Evolutionary conservation across 1,284 basidiomycete genomes (phyloP).

Genomic region (Naganishia sp.): DNA sequence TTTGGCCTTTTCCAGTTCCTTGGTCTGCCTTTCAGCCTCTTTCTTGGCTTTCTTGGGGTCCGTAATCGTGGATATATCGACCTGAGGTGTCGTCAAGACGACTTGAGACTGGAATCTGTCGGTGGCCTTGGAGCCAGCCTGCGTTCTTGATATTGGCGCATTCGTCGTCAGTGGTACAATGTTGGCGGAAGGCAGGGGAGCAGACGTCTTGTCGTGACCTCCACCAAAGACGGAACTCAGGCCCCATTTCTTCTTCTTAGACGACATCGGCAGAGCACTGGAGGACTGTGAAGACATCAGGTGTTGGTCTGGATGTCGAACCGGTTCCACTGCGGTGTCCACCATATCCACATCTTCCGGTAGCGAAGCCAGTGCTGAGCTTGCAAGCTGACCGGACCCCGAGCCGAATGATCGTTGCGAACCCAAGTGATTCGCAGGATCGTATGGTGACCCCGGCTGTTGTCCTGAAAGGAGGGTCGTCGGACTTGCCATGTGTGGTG

Average conservation of each 20-base stretch:
- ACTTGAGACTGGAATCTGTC: constrained; percentile 62
- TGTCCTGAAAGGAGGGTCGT: constrained; percentile 32
- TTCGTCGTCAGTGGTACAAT: constrained; percentile 66
- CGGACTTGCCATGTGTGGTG: constrained; percentile 33
- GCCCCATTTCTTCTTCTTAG: constrained; percentile 56
- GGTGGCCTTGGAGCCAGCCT: constrained; percentile 67
- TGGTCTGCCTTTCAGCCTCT: constrained; percentile 78
- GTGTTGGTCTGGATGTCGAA: constrained; percentile 32
- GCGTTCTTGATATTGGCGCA: constrained; percentile 72
- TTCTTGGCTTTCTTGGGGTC: constrained; percentile 87
- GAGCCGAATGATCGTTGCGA: constrained; percentile 20
- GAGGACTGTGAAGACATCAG: constrained; percentile 17
- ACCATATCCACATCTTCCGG: constrained; percentile 33
- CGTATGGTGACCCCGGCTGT: constrained; percentile 25
- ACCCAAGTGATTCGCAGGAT: background rate
- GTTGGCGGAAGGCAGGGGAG: constrained; percentile 27
- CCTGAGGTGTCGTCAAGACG: constrained; percentile 54
- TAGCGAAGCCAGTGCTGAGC: constrained; percentile 8
- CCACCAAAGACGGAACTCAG: constrained; percentile 67
- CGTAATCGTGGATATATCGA: constrained; percentile 40
- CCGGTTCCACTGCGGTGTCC: constrained; percentile 23
- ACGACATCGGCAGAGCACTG: constrained; percentile 36
- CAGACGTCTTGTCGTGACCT: constrained; percentile 60
- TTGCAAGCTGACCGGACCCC: background rate
- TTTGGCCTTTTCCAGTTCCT: constrained; percentile 83